Base-by-base conservation (phyloP, 495 filamentous ascomycete species). In the Hypoxylon trugodes region DNA sequence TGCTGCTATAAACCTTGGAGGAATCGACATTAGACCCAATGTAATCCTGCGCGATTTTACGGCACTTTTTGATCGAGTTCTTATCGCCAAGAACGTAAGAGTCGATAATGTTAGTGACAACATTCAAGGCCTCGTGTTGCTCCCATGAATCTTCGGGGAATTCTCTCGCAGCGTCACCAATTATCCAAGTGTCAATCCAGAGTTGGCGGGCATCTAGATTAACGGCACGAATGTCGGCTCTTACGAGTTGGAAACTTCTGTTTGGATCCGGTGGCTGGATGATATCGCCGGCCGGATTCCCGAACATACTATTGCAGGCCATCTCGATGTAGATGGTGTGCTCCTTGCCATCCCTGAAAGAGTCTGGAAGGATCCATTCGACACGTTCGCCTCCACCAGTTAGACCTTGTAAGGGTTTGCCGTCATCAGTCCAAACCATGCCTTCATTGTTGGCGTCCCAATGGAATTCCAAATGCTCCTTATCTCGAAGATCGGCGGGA, bases 291-390 rank as follows among this genome's bases (percentile, higher is more conserved):
- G 87, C 80, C 0, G 91, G 89, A 76, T 96, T 97, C 47, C 95
- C 95, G 76, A 98, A 97, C 94, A 98, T 98, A 66, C 87, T 86
- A 76, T 98, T 98, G 75, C 95, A 98, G 10, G 95, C 95, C 90
- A 98, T 96, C 77, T 98, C 95, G 59, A 98, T 87, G 73, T 96
- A 98, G 60, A 98, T 89, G 6, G 79, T 84, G 71, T 98, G 95
- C 61, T 89, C 84, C 72, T 93, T 87, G 6, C 92, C 94, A 69
- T 98, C 91, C 45, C 86, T 83, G 69, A 85, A 97, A 24, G 80
- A 81, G 15, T 90, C 78, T 1, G 94, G 93, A 38, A 98, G 81
- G 30, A 96, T 84, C 91, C 93, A 98, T 75, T 97, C 91, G 15
- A 85, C 83, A 40, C 95, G 81, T 68, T 98, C 94, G 35, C 91